Conservation (phyloP, 1,139 yeast species). For the Debaryomyces sp. region DNA sequence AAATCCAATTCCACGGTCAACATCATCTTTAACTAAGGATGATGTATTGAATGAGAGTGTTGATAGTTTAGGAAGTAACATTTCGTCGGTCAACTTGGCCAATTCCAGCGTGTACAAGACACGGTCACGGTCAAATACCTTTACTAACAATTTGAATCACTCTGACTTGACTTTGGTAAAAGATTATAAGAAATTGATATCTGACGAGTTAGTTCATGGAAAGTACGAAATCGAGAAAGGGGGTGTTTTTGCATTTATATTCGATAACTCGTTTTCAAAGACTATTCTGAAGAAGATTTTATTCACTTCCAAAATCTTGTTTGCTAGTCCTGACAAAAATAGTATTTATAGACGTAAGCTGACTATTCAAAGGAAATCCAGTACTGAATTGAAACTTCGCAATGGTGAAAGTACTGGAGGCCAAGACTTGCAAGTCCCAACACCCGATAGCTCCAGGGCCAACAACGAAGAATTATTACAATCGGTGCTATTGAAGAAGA, state of each 20-base stretch:
- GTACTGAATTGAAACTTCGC: neutral
- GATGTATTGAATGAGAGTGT: constrained; percentile 4
- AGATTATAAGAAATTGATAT: constrained; percentile 50
- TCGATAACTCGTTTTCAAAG: constrained; percentile 90
- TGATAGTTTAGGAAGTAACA: constrained; percentile 5
- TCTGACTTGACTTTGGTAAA: constrained; percentile 44
- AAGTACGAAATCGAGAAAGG: constrained; percentile 56
- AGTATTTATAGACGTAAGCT: constrained; percentile 8
- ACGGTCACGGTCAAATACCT: constrained; percentile 38
- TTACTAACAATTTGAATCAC: constrained; percentile 35
- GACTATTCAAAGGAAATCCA: constrained; percentile 6
- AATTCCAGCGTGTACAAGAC: constrained; percentile 31
- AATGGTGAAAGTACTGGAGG: neutral
- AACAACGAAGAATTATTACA: constrained; percentile 65
- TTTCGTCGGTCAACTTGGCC: constrained; percentile 8
- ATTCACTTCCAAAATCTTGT: constrained; percentile 58
- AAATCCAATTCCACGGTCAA: neutral
- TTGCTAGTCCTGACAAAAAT: constrained; percentile 6
- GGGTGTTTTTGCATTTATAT: constrained; percentile 82
- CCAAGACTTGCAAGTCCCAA: neutral
- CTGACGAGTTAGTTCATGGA: constrained; percentile 65
- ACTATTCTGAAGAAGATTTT: constrained; percentile 80
- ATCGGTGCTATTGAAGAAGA: constrained; percentile 72
- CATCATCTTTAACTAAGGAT: constrained; percentile 7
- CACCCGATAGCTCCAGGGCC: constrained; percentile 23